Percentiles rank a stretch among this genome's conserved stretches.
phyloP scores from a whole-genome alignment of 1,139 yeast genomes.

The Debaryomyces robertsiae region DNA sequence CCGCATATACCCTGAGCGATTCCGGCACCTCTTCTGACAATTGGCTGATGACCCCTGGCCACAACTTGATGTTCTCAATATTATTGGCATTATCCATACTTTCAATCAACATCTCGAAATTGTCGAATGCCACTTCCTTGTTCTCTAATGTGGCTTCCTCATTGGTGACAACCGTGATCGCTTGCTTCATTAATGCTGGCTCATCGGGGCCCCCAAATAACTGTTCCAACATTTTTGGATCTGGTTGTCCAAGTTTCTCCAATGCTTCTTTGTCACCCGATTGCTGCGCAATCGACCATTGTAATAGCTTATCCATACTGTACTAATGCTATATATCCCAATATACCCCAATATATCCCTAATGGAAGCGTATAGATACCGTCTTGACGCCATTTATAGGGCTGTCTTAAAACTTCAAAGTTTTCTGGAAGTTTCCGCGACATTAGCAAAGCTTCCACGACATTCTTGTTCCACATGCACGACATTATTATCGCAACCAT shows the following conservation, averaged over 20 bases:
- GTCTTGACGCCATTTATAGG: slow-evolving; percentile 4
- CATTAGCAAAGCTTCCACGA: slow-evolving; percentile 3
- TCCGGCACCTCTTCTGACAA: slow-evolving; percentile 40
- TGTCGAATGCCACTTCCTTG: slow-evolving; percentile 79
- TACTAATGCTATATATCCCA: slow-evolving; percentile 1
- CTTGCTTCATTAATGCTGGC: slow-evolving; percentile 79
- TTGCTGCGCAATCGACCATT: slow-evolving; percentile 87
- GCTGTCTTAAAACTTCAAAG: background rate
- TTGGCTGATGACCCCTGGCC: slow-evolving; percentile 67
- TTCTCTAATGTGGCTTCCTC: slow-evolving; percentile 65
- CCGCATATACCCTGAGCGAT: slow-evolving; percentile 56
- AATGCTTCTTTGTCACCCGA: slow-evolving; percentile 68
- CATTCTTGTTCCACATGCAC: background rate
- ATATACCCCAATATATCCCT: background rate
- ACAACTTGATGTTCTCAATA: slow-evolving; percentile 77
- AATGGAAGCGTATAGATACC: no score
- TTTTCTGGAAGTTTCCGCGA: slow-evolving; percentile 13
- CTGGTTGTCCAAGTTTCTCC: slow-evolving; percentile 65
- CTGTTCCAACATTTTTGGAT: slow-evolving; percentile 74
- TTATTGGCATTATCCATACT: slow-evolving; percentile 94
- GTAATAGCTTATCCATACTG: slow-evolving; percentile 80
- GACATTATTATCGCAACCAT: no score
- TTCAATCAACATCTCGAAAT: slow-evolving; percentile 92
- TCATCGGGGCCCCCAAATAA: slow-evolving; percentile 86
- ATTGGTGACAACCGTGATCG: slow-evolving; percentile 62